Base-by-base conservation (phyloP, 1,139 yeast species). In the Pneumocystis sp. region DNA sequence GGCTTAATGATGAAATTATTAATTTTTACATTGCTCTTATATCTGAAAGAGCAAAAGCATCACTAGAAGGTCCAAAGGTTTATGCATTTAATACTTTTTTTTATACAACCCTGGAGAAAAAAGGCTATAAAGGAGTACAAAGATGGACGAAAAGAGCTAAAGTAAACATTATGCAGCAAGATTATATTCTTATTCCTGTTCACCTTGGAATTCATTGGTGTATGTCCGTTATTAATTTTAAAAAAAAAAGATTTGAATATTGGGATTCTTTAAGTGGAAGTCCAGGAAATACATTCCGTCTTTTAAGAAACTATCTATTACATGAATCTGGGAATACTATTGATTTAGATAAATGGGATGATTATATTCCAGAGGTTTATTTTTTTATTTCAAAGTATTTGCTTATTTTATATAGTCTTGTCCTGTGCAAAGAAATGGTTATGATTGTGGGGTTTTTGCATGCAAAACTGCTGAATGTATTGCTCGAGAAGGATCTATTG, bases 151-250 rank as follows among this genome's bases (percentile, higher is more conserved):
- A 86, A 71, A 81, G 96, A 65, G 86, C 87, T 68, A 87, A 89
- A 71, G 80, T 86, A 60, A 83, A 86, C 69, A 84, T 91, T 12
- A 80, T 84, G 7, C 79, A 82, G 57, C 77, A 86, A 69, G 86
- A 85, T 61, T 78, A 82, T 67, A 80, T 95, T 7, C 80, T 93
- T 69, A 85, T 88, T 6, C 99, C 99, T 0, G 85, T 93, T 37
- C 93, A 93, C 73, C 79, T 89, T 40, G 81, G 86, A 66, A 82
- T 93, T 0, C 99, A 93, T 74, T 93, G 99, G 99, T 95, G 96
- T 3, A 76, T 91, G 61, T 91, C 95, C 0, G 86, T 86, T 37
- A 81, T 93, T 45, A 86, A 93, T 74, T 83, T 89, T 69, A 74
- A 74, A 44, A 76, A 78, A 15, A 80, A 81, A 70, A 78, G 82